These are phyloP conservation scores for Didymella lethalis DNA, from an alignment of 2,329 filamentous ascomycete species.

Conservation along the genomic window DNA sequence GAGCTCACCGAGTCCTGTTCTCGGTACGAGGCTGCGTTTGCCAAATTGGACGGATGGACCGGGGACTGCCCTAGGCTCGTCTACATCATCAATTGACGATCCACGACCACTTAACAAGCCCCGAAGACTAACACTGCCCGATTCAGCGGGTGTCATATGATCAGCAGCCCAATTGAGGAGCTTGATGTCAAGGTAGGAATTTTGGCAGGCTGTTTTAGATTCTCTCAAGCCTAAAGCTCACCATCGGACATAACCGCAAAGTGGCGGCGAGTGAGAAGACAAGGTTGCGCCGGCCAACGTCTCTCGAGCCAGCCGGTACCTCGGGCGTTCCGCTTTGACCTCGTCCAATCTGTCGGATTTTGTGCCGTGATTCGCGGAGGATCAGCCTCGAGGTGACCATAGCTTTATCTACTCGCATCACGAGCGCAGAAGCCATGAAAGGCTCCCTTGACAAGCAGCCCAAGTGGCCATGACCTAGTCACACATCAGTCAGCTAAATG, in stretches of 20 bases:
- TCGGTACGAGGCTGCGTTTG: constrained; percentile 10
- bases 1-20: neutral
- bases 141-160: constrained; percentile 15
- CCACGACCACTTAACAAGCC: constrained; percentile 4
- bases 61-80: constrained; percentile 1
- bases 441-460: constrained; percentile 20
- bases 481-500: constrained; percentile 25
- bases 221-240: constrained; percentile 8
- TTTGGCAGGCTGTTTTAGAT: constrained; percentile 13
- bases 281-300: constrained; percentile 22
- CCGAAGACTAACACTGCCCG: neutral
- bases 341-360: constrained; percentile 28
- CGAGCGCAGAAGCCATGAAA: constrained; percentile 23
- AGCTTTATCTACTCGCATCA: constrained; percentile 30
- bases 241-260: constrained; percentile 29
- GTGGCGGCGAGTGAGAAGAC: constrained; percentile 26
- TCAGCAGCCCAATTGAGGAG: constrained; percentile 9
- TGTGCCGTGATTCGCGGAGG: constrained; percentile 28
- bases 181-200: neutral
- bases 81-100: constrained; percentile 21
- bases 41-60: constrained; percentile 10
- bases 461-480: constrained; percentile 23
- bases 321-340: constrained; percentile 29
- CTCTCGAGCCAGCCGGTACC: constrained; percentile 23
- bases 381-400: constrained; percentile 31